Evolutionary conservation across 2,329 filamentous ascomycete species (phyloP).

Genomic region (Trichoderma sp.): DNA sequence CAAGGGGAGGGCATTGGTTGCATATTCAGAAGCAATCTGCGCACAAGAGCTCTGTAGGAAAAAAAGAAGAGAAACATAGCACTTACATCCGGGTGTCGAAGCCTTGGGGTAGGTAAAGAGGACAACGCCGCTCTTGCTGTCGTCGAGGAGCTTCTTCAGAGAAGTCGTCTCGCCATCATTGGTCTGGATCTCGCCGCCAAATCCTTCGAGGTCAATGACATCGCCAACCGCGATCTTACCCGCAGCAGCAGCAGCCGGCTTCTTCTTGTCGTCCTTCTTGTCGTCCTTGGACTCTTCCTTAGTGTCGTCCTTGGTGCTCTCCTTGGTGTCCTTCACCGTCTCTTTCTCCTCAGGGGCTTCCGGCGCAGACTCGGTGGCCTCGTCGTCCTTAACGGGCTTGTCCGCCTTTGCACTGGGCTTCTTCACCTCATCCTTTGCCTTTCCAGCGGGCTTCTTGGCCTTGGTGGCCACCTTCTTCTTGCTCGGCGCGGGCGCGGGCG

Average conservation of each 20-base stretch:
- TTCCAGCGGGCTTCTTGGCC: constrained; percentile 26
- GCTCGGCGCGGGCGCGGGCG: constrained; percentile 44
- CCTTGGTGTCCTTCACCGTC: constrained; percentile 28
- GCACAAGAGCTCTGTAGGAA: background rate
- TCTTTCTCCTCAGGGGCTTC: constrained; percentile 17
- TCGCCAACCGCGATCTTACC: constrained; percentile 54
- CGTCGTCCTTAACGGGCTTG: constrained; percentile 18
- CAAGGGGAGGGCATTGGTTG: background rate
- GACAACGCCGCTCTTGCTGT: constrained; percentile 82
- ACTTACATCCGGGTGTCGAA: constrained; percentile 88
- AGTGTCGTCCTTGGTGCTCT: constrained; percentile 35
- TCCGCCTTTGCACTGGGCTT: constrained; percentile 19
- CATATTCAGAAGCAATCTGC: background rate
- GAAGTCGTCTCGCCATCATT: constrained; percentile 80
- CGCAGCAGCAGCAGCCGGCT: constrained; percentile 32
- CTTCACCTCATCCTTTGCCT: constrained; percentile 21
- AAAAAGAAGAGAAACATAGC: background rate
- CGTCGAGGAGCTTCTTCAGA: constrained; percentile 74
- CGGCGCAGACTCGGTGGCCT: constrained; percentile 14
- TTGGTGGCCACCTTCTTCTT: constrained; percentile 45
- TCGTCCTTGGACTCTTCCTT: constrained; percentile 39
- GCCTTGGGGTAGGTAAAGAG: constrained; percentile 96
- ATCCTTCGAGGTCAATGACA: constrained; percentile 55
- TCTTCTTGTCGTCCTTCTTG: constrained; percentile 38
- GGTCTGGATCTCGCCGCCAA: constrained; percentile 74